Evolutionary conservation across 306 rosid species (phyloP), one percentile per base, ranked within the genome.

Genomic region (Nissolia schottii): DNA sequence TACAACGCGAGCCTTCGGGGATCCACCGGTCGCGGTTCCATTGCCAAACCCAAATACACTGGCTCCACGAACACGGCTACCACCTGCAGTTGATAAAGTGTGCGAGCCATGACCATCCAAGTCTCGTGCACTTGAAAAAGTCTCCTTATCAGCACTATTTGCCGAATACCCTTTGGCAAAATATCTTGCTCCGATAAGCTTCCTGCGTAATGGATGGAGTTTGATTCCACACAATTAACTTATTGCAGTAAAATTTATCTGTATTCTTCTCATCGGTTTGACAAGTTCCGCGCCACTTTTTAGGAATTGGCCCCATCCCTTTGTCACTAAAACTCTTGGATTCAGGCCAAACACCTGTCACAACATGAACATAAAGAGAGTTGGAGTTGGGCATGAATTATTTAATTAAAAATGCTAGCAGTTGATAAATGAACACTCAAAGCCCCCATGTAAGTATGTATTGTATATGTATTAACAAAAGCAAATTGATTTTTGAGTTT

Each of bases 21-120:
- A 86, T n/a, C 99, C 99, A 3, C 99, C 99, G 0, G 84, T 88
- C 0, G 96, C 96, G 0, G 91, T 89, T 29, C 99, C 99, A 24
- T 73, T 82, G 2, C 96, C 96, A 54, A 53, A 9, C 7, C 96
- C 93, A 4, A 82, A 76, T 4, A 87, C 82, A 63, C 29, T 84
- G 0, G 75, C 88, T 5, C 82, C 75, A 0, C 22, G 1, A 6
- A 88, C 89, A 38, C 81, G 82, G 41, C 22, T 94, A 7, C 97
- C 98, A 0, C 89, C 97, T 0, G 96, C 97, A 0, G 98, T 94
- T n/a, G 98, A 94, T 48, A 94, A 74, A 31, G 99, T 94, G 31
- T 94, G 99, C 10, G 96, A 19, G 3, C 99, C 99, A 56, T 94
- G 97, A 46, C 99, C 99, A 0, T 54, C 84, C 2, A 29, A 0